Percentiles rank a stretch among this genome's conserved stretches.
phyloP scores from a whole-genome alignment of 371 early-diverging fungal genomes.

The Nematocida ironsii region DNA sequence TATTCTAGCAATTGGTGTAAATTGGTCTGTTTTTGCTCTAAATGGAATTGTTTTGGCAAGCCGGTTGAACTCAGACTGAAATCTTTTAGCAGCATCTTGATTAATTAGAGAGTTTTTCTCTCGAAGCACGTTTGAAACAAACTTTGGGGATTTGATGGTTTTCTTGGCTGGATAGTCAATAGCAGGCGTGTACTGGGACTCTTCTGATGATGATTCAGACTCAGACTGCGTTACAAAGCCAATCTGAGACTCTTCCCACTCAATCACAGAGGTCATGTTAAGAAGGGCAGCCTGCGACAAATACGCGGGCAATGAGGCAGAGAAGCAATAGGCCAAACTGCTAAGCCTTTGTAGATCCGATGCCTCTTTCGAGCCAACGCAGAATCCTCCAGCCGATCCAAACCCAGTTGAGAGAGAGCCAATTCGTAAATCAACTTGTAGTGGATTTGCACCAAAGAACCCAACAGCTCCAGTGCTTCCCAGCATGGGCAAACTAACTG shows the following conservation, averaged over 20 bases:
- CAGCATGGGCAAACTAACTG: constrained; percentile 82
- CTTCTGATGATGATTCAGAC: constrained; percentile 21
- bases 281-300: constrained; percentile 81
- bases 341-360: constrained; percentile 89
- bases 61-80: constrained; percentile 18
- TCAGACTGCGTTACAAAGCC: background rate
- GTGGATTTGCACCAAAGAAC: constrained; percentile 77
- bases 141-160: constrained; percentile 39
- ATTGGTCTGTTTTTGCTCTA: constrained; percentile 37
- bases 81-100: background rate
- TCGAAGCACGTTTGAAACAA: background rate
- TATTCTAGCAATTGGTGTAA: constrained; percentile 43
- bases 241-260: constrained; percentile 27
- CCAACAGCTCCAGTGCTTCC: constrained; percentile 80
- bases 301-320: constrained; percentile 93
- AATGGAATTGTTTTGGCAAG: background rate
- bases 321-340: constrained; percentile 87
- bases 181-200: constrained; percentile 35
- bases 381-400: constrained; percentile 88
- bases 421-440: constrained; percentile 83
- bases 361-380: constrained; percentile 79
- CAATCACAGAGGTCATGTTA: constrained; percentile 72
- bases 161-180: constrained; percentile 35
- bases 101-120: constrained; percentile 51
- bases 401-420: constrained; percentile 82